Percentiles rank a stretch among this genome's conserved stretches.
These are phyloP conservation scores for Boletus holoroseus DNA, from an alignment of 1,284 basidiomycete genomes.

Conservation along the genomic window DNA sequence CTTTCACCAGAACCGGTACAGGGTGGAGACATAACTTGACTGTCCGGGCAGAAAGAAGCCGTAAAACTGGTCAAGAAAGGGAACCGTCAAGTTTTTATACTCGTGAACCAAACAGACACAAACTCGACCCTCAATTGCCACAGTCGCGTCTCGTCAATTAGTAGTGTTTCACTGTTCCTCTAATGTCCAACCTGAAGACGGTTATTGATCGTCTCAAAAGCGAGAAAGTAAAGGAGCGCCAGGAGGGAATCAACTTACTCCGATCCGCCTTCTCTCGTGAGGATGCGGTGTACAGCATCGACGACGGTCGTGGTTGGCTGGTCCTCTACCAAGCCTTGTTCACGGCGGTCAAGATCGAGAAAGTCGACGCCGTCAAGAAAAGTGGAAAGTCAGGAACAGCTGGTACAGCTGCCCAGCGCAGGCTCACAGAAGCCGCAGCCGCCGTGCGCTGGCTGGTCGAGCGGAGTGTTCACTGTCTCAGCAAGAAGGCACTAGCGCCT, in stretches of 20 bases:
- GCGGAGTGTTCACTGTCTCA: slow-evolving; percentile 49
- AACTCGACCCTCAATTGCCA: slow-evolving; percentile 19
- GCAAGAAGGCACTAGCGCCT: slow-evolving; percentile 47
- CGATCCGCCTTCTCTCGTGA: slow-evolving; percentile 58
- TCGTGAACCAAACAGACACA: slow-evolving; percentile 26
- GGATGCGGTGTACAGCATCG: slow-evolving; percentile 49
- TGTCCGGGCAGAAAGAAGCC: slow-evolving; percentile 73
- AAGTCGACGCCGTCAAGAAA: slow-evolving; percentile 49
- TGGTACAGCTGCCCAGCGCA: slow-evolving; percentile 43
- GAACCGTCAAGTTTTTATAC: slow-evolving; percentile 22
- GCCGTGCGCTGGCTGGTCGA: slow-evolving; percentile 69
- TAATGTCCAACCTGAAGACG: slow-evolving; percentile 41
- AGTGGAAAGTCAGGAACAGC: slow-evolving; percentile 32
- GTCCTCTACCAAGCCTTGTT: slow-evolving; percentile 73
- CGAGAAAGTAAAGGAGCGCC: slow-evolving; percentile 68
- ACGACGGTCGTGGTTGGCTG: slow-evolving; percentile 57
- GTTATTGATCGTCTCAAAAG: slow-evolving; percentile 54
- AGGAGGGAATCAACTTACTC: slow-evolving; percentile 57
- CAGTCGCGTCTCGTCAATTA: slow-evolving; percentile 10
- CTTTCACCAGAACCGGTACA: slow-evolving; percentile 70
- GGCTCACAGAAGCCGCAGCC: slow-evolving; percentile 61
- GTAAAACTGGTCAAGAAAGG: background rate
- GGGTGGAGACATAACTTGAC: slow-evolving; percentile 46
- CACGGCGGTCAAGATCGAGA: slow-evolving; percentile 59
- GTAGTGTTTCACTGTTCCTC: slow-evolving; percentile 2